phyloP scores from a whole-genome alignment of 140 eudicot species.

The Ambrosia hybrid region DNA sequence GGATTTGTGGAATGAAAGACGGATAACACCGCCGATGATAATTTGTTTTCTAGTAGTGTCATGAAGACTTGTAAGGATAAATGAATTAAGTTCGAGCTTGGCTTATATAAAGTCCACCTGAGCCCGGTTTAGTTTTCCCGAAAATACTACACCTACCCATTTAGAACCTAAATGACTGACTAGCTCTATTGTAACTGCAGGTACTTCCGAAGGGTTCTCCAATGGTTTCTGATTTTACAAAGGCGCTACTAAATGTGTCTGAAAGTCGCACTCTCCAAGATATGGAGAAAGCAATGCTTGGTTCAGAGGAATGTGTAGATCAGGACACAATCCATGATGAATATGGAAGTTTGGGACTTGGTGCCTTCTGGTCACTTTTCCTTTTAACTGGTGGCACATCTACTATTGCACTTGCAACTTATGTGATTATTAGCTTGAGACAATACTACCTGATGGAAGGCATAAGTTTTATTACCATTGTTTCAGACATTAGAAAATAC shows the following conservation, averaged over 20 bases:
- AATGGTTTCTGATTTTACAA: slow-evolving; percentile 37
- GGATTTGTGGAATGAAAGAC: too few species aligned
- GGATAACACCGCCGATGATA: too few species aligned
- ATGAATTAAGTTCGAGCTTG: neutral
- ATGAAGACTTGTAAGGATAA: neutral
- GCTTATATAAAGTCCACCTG: neutral
- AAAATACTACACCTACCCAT: neutral
- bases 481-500: slow-evolving; percentile 16
- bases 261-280: slow-evolving; percentile 40
- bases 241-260: slow-evolving; percentile 39
- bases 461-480: neutral
- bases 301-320: slow-evolving; percentile 32
- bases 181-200: slow-evolving; percentile 16
- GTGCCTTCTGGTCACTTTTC: slow-evolving; percentile 47
- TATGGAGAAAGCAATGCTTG: slow-evolving; percentile 33
- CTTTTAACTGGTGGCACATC: slow-evolving; percentile 44
- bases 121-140: neutral
- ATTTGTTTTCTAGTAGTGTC: too few species aligned
- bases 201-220: slow-evolving; percentile 46
- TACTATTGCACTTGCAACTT: slow-evolving; percentile 33
- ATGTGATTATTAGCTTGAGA: slow-evolving; percentile 22
- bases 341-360: slow-evolving; percentile 38
- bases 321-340: slow-evolving; percentile 5
- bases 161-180: neutral
- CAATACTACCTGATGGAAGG: neutral